A percentile compares a stretch with the other conserved stretches of the same genome.
These are phyloP conservation scores for Phytophthora pinifolia DNA, from an alignment of 352 stramenopile genomes.

Conservation along the genomic window DNA sequence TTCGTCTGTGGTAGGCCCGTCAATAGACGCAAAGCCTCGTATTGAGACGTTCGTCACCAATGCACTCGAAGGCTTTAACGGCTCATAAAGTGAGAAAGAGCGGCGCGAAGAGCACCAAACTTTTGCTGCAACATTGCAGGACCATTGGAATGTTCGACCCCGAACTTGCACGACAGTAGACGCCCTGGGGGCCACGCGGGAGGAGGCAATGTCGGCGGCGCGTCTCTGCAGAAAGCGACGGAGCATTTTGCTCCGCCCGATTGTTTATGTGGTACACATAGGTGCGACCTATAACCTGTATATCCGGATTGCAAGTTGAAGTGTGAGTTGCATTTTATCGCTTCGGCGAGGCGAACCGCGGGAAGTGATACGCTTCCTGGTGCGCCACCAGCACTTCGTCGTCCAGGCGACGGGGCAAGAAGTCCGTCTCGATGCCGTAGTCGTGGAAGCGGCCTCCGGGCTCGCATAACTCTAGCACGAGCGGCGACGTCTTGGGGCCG, in stretches of 20 bases:
- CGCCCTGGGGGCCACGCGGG: neutral
- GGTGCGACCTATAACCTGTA: neutral
- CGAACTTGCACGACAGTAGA: neutral
- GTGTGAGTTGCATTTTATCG: constrained; percentile 27
- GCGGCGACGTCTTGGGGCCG: constrained; percentile 29
- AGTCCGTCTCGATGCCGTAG: constrained; percentile 57
- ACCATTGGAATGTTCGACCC: neutral
- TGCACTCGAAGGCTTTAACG: neutral
- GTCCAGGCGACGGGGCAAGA: constrained; percentile 37
- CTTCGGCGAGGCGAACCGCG: constrained; percentile 48
- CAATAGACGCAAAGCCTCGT: constrained; percentile 23
- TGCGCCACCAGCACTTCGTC: constrained; percentile 54
- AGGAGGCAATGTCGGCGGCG: neutral
- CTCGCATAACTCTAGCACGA: constrained; percentile 46
- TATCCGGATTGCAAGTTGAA: constrained; percentile 5
- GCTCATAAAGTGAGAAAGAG: constrained; percentile 7
- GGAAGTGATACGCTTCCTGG: constrained; percentile 35
- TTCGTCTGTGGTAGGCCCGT: constrained; percentile 28
- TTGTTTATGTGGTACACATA: too few relatives aligned
- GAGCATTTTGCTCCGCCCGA: constrained; percentile 27
- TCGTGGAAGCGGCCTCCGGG: constrained; percentile 36
- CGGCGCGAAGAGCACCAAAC: neutral
- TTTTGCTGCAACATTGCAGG: constrained; percentile 5
- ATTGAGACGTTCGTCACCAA: neutral
- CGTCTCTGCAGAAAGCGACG: constrained; percentile 1